These are phyloP conservation scores for Curvularia eragrostidis DNA, from an alignment of 2,329 filamentous ascomycete species.

Conservation along the genomic window DNA sequence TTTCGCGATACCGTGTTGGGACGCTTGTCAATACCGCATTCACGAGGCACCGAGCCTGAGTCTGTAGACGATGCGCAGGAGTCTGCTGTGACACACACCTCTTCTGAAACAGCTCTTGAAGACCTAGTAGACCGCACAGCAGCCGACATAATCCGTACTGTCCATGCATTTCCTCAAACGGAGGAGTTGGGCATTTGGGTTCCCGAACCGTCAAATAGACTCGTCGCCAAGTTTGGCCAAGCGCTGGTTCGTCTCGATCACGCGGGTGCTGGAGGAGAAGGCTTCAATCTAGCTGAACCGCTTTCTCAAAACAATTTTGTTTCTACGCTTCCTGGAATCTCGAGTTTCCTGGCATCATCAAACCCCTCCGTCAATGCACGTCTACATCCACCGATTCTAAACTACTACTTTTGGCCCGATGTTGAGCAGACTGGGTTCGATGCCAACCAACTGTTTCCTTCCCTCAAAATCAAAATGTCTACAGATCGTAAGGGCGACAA, in stretches of 20 bases:
- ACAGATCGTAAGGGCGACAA: constrained; percentile 18
- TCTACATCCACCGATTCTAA: constrained; percentile 23
- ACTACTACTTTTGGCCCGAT: constrained; percentile 35
- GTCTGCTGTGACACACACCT: neutral
- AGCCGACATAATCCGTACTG: constrained; percentile 3
- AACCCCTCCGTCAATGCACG: constrained; percentile 15
- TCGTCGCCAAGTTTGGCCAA: constrained; percentile 36
- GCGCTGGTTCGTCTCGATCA: constrained; percentile 29
- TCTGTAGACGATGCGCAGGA: constrained; percentile 1
- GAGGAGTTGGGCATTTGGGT: constrained; percentile 25
- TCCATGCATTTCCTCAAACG: neutral
- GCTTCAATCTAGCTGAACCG: constrained; percentile 1
- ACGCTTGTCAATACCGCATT: constrained; percentile 36
- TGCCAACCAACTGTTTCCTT: constrained; percentile 30
- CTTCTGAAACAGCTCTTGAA: constrained; percentile 3
- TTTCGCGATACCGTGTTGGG: constrained; percentile 31
- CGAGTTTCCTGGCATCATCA: constrained; percentile 28
- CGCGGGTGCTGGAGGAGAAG: constrained; percentile 2
- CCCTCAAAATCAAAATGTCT: constrained; percentile 32
- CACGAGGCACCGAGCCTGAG: constrained; percentile 6
- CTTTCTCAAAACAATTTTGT: constrained; percentile 23
- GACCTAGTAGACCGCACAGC: constrained; percentile 8
- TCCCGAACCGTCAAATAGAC: constrained; percentile 19
- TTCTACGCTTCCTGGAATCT: constrained; percentile 29
- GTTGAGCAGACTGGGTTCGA: constrained; percentile 21